phyloP scores from a whole-genome alignment of 352 stramenopile genomes.

The Globisporangium paroecandrum region DNA sequence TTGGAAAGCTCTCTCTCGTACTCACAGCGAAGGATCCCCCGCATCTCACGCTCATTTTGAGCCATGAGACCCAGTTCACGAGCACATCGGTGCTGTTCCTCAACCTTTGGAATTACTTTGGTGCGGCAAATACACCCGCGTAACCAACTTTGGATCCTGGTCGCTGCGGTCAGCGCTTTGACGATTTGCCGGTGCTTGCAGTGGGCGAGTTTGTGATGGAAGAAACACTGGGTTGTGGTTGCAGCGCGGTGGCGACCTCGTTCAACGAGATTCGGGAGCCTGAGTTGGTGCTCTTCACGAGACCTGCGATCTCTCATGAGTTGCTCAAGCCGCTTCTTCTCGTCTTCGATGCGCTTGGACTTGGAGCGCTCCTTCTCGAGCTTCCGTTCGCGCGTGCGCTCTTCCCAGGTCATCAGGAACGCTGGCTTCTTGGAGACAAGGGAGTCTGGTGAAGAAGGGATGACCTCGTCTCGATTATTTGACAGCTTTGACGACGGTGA shows the following conservation, averaged over 20 bases:
- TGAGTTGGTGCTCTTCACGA: constrained; percentile 17
- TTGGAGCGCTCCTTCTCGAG: constrained; percentile 61
- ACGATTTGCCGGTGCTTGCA: neutral
- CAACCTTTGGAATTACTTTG: constrained; percentile 21
- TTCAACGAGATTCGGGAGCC: constrained; percentile 15
- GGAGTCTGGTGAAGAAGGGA: neutral
- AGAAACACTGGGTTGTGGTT: constrained; percentile 26
- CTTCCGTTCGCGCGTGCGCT: constrained; percentile 53
- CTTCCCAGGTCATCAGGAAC: constrained; percentile 73
- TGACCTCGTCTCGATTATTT: neutral
- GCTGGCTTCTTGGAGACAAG: constrained; percentile 34
- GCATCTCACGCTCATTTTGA: constrained; percentile 32
- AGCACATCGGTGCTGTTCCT: constrained; percentile 17
- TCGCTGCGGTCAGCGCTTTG: constrained; percentile 15
- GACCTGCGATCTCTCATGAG: constrained; percentile 29
- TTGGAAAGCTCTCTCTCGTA: constrained; percentile 11
- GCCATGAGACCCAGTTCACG: constrained; percentile 31
- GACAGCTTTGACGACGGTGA: neutral
- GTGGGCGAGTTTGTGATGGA: constrained; percentile 11
- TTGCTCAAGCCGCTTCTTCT: constrained; percentile 51
- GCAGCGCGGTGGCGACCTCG: constrained; percentile 24
- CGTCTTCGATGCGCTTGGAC: constrained; percentile 52
- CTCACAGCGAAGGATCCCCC: constrained; percentile 15
- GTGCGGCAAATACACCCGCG: constrained; percentile 24
- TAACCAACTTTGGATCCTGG: constrained; percentile 29